Evolutionary conservation across 2,329 filamentous ascomycete genomes (phyloP).

Genomic region (Colletotrichum camelliae): DNA sequence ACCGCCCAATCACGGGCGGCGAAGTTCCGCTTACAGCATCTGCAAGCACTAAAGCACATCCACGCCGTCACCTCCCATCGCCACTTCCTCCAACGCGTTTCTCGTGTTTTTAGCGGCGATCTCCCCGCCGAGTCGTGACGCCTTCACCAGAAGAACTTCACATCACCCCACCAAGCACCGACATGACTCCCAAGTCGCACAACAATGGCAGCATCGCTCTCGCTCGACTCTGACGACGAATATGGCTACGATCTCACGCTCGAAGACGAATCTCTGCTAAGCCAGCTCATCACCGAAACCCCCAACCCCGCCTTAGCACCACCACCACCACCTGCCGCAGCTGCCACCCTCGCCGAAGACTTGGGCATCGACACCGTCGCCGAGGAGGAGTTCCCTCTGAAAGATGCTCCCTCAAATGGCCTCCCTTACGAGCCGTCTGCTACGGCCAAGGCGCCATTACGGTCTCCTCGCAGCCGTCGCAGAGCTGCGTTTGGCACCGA

Average conservation of each 20-base stretch:
- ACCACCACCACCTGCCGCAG: neutral
- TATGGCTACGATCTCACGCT: constrained; percentile 52
- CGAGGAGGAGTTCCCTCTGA: neutral
- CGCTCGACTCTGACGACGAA: constrained; percentile 42
- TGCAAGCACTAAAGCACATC: neutral
- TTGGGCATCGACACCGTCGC: constrained; percentile 9
- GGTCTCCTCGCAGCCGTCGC: neutral
- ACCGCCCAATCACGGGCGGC: neutral
- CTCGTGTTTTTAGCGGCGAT: constrained; percentile 2
- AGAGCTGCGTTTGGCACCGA: constrained; percentile 16
- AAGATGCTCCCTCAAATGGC: constrained; percentile 27
- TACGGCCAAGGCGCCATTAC: neutral
- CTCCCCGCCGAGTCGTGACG: constrained; percentile 11
- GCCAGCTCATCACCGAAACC: constrained; percentile 33
- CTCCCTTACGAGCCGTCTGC: constrained; percentile 20
- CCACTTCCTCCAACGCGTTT: neutral
- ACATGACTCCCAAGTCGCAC: neutral
- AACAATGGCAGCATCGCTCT: constrained; percentile 9
- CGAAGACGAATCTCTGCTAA: constrained; percentile 51
- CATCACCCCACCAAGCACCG: neutral
- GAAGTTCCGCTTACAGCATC: neutral
- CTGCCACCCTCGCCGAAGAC: neutral
- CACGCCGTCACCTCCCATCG: neutral
- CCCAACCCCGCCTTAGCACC: neutral
- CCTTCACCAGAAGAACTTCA: neutral